phyloP scores from a whole-genome alignment of 345 rosid genomes.

The Mallotus nudiflorus region DNA sequence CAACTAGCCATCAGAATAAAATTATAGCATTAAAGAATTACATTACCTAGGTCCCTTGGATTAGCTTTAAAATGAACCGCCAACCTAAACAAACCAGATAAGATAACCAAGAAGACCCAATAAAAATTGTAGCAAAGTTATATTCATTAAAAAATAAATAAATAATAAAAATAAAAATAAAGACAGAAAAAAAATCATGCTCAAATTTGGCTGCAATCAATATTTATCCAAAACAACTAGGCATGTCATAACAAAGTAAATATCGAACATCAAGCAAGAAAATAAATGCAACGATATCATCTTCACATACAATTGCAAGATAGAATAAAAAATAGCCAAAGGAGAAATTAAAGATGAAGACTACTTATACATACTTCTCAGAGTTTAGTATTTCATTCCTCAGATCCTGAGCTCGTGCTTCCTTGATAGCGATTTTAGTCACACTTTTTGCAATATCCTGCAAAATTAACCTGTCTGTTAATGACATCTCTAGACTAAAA shows the following conservation, averaged over 20 bases:
- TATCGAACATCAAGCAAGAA: not conserved
- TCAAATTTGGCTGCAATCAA: not conserved
- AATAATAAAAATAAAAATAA: too few relatives aligned
- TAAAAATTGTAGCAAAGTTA: too few relatives aligned
- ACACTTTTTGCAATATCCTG: slow-evolving; percentile 94
- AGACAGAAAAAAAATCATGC: not conserved
- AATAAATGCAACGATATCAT: not conserved
- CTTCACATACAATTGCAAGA: not conserved
- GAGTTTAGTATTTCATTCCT: slow-evolving; percentile 90
- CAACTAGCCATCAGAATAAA: not conserved
- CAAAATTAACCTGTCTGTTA: slow-evolving; percentile 19
- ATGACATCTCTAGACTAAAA: not conserved
- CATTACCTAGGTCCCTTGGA: slow-evolving; percentile 70
- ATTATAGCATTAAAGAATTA: not conserved
- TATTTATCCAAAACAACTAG: not conserved
- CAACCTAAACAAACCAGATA: slow-evolving; percentile 49
- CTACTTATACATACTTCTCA: slow-evolving; percentile 62
- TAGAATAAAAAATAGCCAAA: not conserved
- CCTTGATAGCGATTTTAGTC: slow-evolving; percentile 75
- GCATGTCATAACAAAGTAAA: not conserved
- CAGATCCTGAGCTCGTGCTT: slow-evolving; percentile 88
- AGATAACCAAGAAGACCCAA: not conserved
- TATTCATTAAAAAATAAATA: too few relatives aligned
- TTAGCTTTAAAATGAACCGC: slow-evolving; percentile 86
- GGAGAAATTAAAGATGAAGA: not conserved